Conservation (phyloP, 352 stramenopile genomes). For the Phytophthora tubulina region DNA sequence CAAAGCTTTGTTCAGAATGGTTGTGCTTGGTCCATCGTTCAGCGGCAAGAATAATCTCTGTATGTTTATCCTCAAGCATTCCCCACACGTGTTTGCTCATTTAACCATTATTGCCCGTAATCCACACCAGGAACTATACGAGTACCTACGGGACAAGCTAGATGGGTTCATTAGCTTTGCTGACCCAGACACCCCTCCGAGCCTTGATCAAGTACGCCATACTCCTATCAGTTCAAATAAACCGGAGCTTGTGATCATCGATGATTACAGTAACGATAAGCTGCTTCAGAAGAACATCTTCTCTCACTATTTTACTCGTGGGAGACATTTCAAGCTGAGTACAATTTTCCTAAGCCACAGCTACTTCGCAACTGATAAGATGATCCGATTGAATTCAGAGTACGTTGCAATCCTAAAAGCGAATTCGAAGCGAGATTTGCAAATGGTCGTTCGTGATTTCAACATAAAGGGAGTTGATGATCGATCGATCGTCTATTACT, state of each 20-base stretch:
- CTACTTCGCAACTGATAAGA: slow-evolving; percentile 17
- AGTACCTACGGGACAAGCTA: slow-evolving; percentile 8
- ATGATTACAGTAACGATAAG: slow-evolving; percentile 29
- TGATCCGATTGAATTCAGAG: slow-evolving; percentile 17
- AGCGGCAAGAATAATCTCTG: slow-evolving; percentile 12
- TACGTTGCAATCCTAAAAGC: slow-evolving; percentile 25
- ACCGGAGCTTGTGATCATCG: slow-evolving; percentile 31
- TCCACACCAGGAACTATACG: slow-evolving; percentile 13
- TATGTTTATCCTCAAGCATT: slow-evolving; percentile 20
- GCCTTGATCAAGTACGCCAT: slow-evolving; percentile 9
- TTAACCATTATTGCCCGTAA: slow-evolving; percentile 20
- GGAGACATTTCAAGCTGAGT: slow-evolving; percentile 5
- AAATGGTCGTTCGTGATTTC: slow-evolving; percentile 23
- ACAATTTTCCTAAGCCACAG: slow-evolving; percentile 20
- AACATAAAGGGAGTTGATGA: slow-evolving; percentile 24
- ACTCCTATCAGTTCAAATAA: slow-evolving; percentile 16
- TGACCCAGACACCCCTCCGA: slow-evolving; percentile 11
- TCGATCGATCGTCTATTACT: slow-evolving; percentile 18
- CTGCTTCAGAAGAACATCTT: slow-evolving; percentile 6
- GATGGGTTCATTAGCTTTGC: slow-evolving; percentile 14
- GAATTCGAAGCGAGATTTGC: slow-evolving; percentile 20
- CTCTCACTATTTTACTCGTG: slow-evolving; percentile 8
- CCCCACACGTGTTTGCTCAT: slow-evolving; percentile 21
- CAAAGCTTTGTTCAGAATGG: slow-evolving; percentile 15
- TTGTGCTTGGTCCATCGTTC: slow-evolving; percentile 6